Evolutionary conservation across 1,284 basidiomycete species (phyloP), one percentile per base, ranked within the genome.

Genomic region (Marasmius sp.): DNA sequence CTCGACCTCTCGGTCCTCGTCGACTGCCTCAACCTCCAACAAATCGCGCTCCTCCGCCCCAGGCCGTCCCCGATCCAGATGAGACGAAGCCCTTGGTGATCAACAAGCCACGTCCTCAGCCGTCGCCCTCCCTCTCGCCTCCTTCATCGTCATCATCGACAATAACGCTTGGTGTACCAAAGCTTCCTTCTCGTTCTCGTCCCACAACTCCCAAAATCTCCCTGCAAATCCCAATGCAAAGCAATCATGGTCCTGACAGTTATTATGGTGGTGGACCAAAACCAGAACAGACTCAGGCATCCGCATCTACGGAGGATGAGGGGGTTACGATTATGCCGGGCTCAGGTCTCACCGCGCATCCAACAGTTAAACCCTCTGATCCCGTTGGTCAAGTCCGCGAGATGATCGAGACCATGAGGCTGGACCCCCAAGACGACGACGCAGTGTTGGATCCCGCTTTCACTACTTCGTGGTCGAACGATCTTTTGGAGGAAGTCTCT

Each of bases 401-500:
- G 39, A 38, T 33, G 41, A 60, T 59, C 49, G 56, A 65, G 69
- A 75, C 54, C 66, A 71, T 61, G 70, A 66, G 47, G 64, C 49
- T 55, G 36, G 60, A 57, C 14, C 38, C 50, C 18, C 27, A 33
- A 6, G 74, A 77, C 34, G 74, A 74, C 3, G 72, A 76, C 47
- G 69, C 70, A 6, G 63, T 71, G 63, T 61, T 52, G 64, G 55
- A 14, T 61, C 65, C 67, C n/a, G 43, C 64, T 48, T 61, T 69
- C n/a, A 61, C 76, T 12, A 60, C 71, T 60, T 74, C 84, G 55
- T 92, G 84, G 81, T 81, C 84, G 9, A 91, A 93, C 72, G 85
- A 85, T 53, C 78, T 88, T 65, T 79, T 97, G 47, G 90, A 93
- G 64, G 86, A 91, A 63, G 66, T 96, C 27, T 75, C 79, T 16